A percentile compares a stretch with the other conserved stretches of the same genome.
Evolutionary conservation across 306 rosid genomes (phyloP).

Genomic region (Leucaena leucocephala): DNA sequence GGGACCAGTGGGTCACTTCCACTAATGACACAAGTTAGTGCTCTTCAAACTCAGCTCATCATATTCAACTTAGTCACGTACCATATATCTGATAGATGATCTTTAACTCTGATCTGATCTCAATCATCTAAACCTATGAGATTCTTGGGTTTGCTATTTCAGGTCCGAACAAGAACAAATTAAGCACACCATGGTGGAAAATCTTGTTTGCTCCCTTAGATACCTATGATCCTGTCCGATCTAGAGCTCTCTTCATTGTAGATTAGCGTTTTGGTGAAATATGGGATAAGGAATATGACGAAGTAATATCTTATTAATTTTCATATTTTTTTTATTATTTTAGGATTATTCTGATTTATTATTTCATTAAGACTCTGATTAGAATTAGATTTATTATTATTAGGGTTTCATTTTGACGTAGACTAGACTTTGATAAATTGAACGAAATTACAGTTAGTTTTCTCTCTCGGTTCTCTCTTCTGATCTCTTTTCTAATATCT

Average conservation of each 20-base stretch:
- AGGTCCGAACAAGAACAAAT: slow-evolving; percentile 21
- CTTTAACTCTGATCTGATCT: slow-evolving; percentile 15
- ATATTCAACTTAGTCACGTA: neutral
- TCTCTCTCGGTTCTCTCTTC: no score
- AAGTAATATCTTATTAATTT: no score
- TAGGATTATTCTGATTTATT: no score
- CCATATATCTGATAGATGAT: neutral
- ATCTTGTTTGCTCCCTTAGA: neutral
- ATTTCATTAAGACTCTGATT: no score
- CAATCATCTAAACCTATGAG: neutral
- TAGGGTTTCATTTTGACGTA: no score
- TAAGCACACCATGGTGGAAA: neutral
- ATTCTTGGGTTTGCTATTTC: slow-evolving; percentile 25
- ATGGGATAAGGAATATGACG: no score
- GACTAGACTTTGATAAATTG: no score
- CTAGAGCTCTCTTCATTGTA: neutral
- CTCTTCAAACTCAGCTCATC: slow-evolving; percentile 43
- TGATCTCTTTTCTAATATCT: no score
- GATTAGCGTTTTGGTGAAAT: no score
- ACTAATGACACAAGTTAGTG: slow-evolving; percentile 47
- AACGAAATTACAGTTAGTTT: no score
- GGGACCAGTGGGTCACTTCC: slow-evolving; percentile 39
- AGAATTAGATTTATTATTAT: no score
- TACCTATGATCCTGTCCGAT: slow-evolving; percentile 21
- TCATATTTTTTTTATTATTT: no score